These are phyloP conservation scores for Trypanosoma vivax DNA, from an alignment of 208 protist species.

Conservation along the genomic window DNA sequence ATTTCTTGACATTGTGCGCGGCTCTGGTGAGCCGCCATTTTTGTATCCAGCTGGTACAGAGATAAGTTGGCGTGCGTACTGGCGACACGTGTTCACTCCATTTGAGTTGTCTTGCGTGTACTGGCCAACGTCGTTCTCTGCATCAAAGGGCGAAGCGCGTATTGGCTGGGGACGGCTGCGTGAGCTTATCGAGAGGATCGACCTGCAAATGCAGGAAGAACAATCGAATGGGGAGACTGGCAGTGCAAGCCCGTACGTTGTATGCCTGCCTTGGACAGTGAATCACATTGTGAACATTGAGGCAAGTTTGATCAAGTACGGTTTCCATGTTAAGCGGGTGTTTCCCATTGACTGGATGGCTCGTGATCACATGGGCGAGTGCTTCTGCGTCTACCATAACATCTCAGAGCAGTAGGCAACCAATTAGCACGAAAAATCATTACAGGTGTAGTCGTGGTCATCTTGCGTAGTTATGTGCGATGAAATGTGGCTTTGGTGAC, in stretches of 20 bases:
- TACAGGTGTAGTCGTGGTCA: neutral
- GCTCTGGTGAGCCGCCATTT: conserved; percentile 55
- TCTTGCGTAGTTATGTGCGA: conserved; percentile 1
- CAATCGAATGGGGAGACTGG: neutral
- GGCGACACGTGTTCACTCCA: conserved; percentile 47
- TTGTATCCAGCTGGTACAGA: conserved; percentile 59
- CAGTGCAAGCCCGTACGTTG: conserved; percentile 27
- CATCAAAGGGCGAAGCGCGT: conserved; percentile 71
- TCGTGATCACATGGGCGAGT: conserved; percentile 66
- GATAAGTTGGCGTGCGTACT: conserved; percentile 32
- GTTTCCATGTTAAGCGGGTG: conserved; percentile 54
- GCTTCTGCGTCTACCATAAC: conserved; percentile 72
- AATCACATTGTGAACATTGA: conserved; percentile 85
- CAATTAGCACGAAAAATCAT: neutral
- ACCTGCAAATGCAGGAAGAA: conserved; percentile 6
- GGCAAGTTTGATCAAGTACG: conserved; percentile 79
- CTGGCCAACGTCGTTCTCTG: conserved; percentile 61
- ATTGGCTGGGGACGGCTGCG: conserved; percentile 70
- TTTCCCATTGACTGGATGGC: conserved; percentile 75
- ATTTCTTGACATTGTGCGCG: conserved; percentile 70
- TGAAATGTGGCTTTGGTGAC: no score
- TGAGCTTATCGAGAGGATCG: conserved; percentile 51
- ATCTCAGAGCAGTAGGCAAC: conserved; percentile 11
- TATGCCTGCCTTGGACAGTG: conserved; percentile 83
- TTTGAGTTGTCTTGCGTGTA: conserved; percentile 75